These are phyloP conservation scores for Saksenaea oblongispora DNA, from an alignment of 371 early-diverging fungal species.

Conservation along the genomic window DNA sequence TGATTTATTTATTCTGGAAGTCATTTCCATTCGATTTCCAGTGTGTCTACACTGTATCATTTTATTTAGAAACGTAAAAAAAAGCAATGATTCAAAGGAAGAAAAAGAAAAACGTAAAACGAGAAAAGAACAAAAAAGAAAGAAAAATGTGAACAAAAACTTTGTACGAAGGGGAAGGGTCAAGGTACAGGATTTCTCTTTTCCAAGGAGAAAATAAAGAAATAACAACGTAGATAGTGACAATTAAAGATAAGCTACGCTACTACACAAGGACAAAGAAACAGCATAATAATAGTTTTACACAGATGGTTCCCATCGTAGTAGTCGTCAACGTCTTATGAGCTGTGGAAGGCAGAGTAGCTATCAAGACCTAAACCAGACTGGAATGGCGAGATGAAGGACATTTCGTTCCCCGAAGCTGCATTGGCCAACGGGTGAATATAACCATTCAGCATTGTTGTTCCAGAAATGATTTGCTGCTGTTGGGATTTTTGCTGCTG, in stretches of 20 bases:
- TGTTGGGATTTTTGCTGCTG: slow-evolving; percentile 13
- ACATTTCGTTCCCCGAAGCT: slow-evolving; percentile 7
- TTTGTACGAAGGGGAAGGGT: background rate
- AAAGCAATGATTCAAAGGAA: background rate
- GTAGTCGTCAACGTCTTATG: background rate
- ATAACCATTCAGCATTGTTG: slow-evolving; percentile 11
- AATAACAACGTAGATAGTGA: slow-evolving; percentile 4
- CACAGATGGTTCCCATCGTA: slow-evolving; percentile 2
- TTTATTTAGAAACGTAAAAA: slow-evolving; percentile 3
- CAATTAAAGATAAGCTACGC: slow-evolving; percentile 4
- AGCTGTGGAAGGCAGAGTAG: slow-evolving; percentile 18
- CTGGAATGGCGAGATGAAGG: slow-evolving; percentile 13
- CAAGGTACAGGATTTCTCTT: slow-evolving; percentile 5
- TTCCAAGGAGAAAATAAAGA: background rate
- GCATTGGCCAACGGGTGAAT: slow-evolving; percentile 13
- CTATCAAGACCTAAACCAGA: slow-evolving; percentile 4
- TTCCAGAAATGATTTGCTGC: background rate
- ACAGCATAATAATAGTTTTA: slow-evolving; percentile 4
- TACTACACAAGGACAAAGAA: slow-evolving; percentile 4
- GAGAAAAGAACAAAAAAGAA: background rate
- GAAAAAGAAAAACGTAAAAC: background rate
- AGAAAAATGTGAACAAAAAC: background rate
- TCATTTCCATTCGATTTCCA: background rate
- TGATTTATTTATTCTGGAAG: no score
- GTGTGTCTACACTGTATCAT: background rate